Conservation (phyloP, 768 basidiomycete genomes). For the Podaxis sp. region DNA sequence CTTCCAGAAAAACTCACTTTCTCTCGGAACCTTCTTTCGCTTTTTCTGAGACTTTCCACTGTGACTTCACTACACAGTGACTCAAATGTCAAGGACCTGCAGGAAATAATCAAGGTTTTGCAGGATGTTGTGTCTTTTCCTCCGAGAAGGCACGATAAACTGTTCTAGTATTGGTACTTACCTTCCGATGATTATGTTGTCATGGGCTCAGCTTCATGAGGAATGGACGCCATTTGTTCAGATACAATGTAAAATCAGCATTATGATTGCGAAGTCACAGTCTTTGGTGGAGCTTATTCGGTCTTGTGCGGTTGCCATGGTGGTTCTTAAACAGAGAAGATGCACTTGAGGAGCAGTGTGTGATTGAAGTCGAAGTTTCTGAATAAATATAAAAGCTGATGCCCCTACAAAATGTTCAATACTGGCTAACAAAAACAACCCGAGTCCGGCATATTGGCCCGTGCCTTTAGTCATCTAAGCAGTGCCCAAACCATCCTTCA, state of each 20-base stretch:
- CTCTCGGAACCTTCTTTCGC: not conserved
- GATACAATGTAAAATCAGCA: too few species aligned
- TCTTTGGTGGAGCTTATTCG: too few species aligned
- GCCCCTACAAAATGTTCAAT: too few species aligned
- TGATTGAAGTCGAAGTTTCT: not conserved
- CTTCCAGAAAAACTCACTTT: not conserved
- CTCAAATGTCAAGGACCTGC: not conserved
- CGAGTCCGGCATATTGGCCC: not conserved
- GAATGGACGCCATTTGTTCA: too few species aligned
- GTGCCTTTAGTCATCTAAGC: not conserved
- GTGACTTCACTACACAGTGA: not conserved
- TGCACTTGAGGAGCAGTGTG: not conserved
- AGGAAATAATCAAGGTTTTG: not conserved
- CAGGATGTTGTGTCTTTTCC: not conserved
- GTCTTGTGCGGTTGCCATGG: too few species aligned
- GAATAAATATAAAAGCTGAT: too few species aligned
- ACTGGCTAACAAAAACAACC: not conserved
- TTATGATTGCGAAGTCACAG: too few species aligned
- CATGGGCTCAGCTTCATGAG: not conserved
- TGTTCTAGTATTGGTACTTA: not conserved
- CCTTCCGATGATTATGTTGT: not conserved
- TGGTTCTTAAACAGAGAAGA: too few species aligned
- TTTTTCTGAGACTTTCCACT: conserved; percentile 1
- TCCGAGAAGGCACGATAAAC: not conserved
- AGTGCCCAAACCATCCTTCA: conserved; percentile 25